These are phyloP conservation scores for Serpula lacrymans DNA, from an alignment of 768 basidiomycete species.

Conservation along the genomic window DNA sequence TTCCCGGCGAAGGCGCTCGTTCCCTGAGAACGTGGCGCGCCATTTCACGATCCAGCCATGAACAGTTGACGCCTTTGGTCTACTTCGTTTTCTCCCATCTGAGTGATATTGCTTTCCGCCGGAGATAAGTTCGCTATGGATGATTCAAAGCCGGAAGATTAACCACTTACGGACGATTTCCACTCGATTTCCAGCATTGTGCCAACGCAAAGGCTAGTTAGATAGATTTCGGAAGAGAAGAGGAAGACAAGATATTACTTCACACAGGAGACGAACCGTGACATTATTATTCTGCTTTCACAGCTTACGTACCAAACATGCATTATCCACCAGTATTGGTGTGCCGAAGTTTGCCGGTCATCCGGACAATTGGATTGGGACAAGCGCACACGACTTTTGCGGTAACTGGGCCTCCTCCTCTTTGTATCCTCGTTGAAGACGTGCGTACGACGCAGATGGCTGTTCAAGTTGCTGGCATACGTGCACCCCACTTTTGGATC, in stretches of 20 bases:
- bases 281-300: conserved; percentile 23
- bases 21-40: conserved; percentile 65
- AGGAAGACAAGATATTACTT: not conserved
- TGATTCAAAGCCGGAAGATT: not conserved
- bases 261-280: conserved; percentile 6
- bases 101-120: conserved; percentile 33
- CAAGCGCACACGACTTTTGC: too few relatives aligned
- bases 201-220: not conserved
- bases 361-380: too few relatives aligned
- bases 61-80: conserved; percentile 52
- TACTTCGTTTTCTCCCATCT: conserved; percentile 40
- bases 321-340: too few relatives aligned
- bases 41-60: conserved; percentile 82
- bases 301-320: conserved; percentile 4
- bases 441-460: too few relatives aligned
- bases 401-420: too few relatives aligned
- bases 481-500: too few relatives aligned
- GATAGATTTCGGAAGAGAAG: not conserved
- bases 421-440: too few relatives aligned
- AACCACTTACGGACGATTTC: conserved; percentile 27
- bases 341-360: too few relatives aligned
- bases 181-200: conserved; percentile 30
- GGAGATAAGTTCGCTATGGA: too few relatives aligned
- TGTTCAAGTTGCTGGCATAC: too few relatives aligned
- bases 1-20: conserved; percentile 58